Conservation (phyloP, 495 filamentous ascomycete species). For the Bombardia bombarda region DNA sequence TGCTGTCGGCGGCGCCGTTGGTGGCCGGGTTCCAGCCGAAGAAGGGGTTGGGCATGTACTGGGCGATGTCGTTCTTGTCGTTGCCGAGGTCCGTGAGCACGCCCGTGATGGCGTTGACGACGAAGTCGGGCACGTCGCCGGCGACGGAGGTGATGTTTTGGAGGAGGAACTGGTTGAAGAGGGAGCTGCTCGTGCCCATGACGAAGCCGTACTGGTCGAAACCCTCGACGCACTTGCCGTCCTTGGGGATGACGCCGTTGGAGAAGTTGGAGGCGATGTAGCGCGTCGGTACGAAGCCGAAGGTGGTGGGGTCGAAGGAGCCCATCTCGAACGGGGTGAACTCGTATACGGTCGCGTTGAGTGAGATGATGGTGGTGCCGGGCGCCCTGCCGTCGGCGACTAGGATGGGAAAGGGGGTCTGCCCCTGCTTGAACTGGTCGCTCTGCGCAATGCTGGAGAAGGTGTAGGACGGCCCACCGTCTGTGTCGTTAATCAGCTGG, state of each 20-base stretch:
- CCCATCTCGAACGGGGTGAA: conserved; percentile 89
- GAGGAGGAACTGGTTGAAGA: conserved; percentile 75
- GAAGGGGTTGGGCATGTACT: conserved; percentile 83
- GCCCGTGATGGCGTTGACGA: conserved; percentile 43
- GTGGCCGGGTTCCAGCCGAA: conserved; percentile 55
- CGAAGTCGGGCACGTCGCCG: conserved; percentile 39
- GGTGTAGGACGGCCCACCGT: conserved; percentile 75
- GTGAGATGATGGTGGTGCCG: conserved; percentile 52
- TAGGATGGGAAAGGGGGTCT: conserved; percentile 75
- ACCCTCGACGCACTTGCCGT: conserved; percentile 61
- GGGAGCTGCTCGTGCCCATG: conserved; percentile 82
- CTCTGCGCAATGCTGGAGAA: conserved; percentile 77
- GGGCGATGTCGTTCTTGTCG: conserved; percentile 67
- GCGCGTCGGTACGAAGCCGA: conserved; percentile 64
- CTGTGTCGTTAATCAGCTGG: conserved; percentile 70
- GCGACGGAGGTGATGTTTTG: conserved; percentile 40
- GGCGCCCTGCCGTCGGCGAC: conserved; percentile 69
- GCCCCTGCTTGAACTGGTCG: conserved; percentile 57
- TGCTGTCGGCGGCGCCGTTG: conserved; percentile 49
- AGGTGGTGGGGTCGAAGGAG: conserved; percentile 72
- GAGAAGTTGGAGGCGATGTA: conserved; percentile 79
- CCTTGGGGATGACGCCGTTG: conserved; percentile 49
- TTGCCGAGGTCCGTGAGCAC: conserved; percentile 48
- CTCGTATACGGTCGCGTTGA: conserved; percentile 77
- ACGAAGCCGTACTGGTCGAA: conserved; percentile 82